Base-by-base conservation (phyloP, 1,284 basidiomycete species). In the Chalciporus sp. region DNA sequence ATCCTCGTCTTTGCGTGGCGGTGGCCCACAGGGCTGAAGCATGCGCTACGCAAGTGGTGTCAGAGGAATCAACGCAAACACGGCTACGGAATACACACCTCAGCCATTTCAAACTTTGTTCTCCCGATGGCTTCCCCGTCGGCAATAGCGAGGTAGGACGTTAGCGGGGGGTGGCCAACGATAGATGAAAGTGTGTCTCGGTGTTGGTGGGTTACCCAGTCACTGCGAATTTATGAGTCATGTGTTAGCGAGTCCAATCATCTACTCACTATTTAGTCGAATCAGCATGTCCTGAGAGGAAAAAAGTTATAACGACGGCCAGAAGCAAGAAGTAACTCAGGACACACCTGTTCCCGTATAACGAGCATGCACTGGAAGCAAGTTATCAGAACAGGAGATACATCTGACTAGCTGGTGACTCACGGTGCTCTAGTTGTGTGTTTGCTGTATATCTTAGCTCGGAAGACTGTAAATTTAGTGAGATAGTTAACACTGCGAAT, bases 201-300 rank as follows among this genome's bases (percentile, higher is more conserved):
- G 73, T 97, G 94, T 71, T 99, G 96, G 74, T 98, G 94, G 11
- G 94, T 96, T 52, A 96, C 74, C 95, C 96, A 98, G 72, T 99
- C 96, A 74, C 96, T 98, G 42, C 17, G 10, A n/a, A 26, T 58
- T 63, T 45, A 45, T 51, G 19, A 47, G 46, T 35, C 58, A 41
- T 37, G 19, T 31, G 42, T 48, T 47, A 41, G 39, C 28, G 33
- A n/a, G 52, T 4, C 14, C 17, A 26, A 20, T n/a, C 47, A 40
- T 20, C 44, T 40, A 76, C 90, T 59, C 66, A 95, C 94, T 90
- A 94, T 78, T 97, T 97, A 10, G 93, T 92, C 68, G 94, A 77
- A 72, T 98, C 95, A 33, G 94, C 93, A 74, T 98, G 94, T 49
- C 95, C 94, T 85, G 69, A 44, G 41, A 48, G 31, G 55, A 51